Conservation (phyloP, 2,329 filamentous ascomycete species). For the Colletotrichum brevisporum region DNA sequence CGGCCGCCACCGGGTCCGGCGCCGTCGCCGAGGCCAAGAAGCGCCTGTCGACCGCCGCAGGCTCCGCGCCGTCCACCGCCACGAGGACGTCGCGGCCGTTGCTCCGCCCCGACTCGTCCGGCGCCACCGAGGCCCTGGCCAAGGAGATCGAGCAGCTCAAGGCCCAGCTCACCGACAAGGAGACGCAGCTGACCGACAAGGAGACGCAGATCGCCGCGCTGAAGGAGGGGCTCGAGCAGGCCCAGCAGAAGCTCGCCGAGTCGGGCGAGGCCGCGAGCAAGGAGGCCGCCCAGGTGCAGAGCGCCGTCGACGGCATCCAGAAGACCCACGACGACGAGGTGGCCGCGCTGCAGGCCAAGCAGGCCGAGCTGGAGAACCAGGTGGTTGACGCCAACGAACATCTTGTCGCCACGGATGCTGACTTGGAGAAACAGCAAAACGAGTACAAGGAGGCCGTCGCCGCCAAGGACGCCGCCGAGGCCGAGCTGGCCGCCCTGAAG, state of each 20-base stretch:
- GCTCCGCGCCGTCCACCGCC: slow-evolving; percentile 51
- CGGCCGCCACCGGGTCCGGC: slow-evolving; percentile 49
- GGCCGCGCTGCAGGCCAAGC: slow-evolving; percentile 63
- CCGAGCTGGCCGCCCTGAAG: slow-evolving; percentile 64
- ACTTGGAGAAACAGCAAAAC: slow-evolving; percentile 64
- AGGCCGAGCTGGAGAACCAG: slow-evolving; percentile 62
- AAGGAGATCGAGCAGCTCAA: slow-evolving; percentile 74
- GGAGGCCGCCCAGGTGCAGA: slow-evolving; percentile 55
- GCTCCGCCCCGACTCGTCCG: slow-evolving; percentile 51
- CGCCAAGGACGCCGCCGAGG: slow-evolving; percentile 64
- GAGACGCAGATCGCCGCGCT: slow-evolving; percentile 71
- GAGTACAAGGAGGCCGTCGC: slow-evolving; percentile 64
- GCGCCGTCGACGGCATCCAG: slow-evolving; percentile 34
- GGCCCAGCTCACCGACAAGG: slow-evolving; percentile 70
- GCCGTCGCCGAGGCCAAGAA: slow-evolving; percentile 67
- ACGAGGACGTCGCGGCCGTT: slow-evolving; percentile 60
- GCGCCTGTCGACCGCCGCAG: slow-evolving; percentile 66
- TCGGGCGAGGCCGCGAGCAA: slow-evolving; percentile 66
- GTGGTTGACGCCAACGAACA: slow-evolving; percentile 65
- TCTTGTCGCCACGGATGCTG: slow-evolving; percentile 64
- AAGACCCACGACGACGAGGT: slow-evolving; percentile 59
- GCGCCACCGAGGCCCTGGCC: slow-evolving; percentile 57
- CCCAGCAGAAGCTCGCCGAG: slow-evolving; percentile 68
- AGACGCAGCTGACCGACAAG: slow-evolving; percentile 70
- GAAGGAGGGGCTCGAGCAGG: slow-evolving; percentile 68